A percentile compares a stretch with the other conserved stretches of the same genome.
phyloP scores from a whole-genome alignment of 495 filamentous ascomycete genomes.

The Hypoxylon lienhwacheense region DNA sequence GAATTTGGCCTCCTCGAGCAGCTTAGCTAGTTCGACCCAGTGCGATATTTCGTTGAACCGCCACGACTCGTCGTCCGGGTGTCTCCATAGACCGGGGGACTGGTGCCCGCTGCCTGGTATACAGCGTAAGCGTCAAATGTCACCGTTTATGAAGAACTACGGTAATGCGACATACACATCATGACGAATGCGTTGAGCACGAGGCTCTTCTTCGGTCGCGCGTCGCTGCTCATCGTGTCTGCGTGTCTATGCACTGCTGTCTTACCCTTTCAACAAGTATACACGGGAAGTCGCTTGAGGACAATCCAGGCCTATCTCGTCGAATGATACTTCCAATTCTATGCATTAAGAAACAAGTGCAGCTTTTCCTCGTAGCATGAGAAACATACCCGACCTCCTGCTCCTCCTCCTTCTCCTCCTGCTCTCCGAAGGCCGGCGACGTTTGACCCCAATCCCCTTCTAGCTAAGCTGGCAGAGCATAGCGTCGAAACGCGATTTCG shows the following conservation, averaged over 20 bases:
- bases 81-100: constrained; percentile 64
- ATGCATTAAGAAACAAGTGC: too few species aligned
- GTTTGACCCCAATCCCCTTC: too few species aligned
- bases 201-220: constrained; percentile 56
- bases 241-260: too few species aligned
- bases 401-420: too few species aligned
- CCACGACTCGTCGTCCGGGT: constrained; percentile 56
- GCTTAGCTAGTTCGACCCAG: constrained; percentile 60
- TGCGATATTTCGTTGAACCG: constrained; percentile 57
- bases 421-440: constrained; percentile 22
- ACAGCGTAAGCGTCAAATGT: constrained; percentile 4
- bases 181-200: constrained; percentile 68
- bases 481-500: constrained; percentile 11
- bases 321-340: too few species aligned
- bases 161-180: constrained; percentile 43
- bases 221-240: constrained; percentile 8
- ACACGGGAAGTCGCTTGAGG: background rate
- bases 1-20: constrained; percentile 61
- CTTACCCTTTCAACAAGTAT: background rate
- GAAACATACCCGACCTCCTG: too few species aligned
- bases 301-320: background rate
- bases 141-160: too few species aligned
- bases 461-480: too few species aligned
- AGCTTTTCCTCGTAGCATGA: too few species aligned
- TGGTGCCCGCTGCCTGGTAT: constrained; percentile 60